These are phyloP conservation scores for Nemania sp. DNA, from an alignment of 2,329 filamentous ascomycete species.

Conservation along the genomic window DNA sequence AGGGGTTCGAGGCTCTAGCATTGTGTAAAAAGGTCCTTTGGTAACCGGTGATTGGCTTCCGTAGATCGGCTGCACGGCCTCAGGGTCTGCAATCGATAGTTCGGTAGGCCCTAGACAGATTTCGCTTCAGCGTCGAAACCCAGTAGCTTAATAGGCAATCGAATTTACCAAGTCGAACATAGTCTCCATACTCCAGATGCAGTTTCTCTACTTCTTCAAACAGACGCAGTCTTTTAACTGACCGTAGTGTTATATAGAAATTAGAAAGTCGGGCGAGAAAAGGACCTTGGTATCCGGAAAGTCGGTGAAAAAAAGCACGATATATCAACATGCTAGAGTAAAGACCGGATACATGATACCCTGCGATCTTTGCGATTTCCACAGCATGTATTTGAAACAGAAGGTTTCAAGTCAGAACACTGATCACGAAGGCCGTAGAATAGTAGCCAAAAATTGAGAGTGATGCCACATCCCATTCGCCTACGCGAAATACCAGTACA, in stretches of 20 bases:
- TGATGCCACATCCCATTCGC: conserved; percentile 11
- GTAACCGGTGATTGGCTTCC: conserved; percentile 42
- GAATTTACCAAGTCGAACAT: conserved; percentile 25
- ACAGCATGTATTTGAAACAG: background rate
- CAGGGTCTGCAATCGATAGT: conserved; percentile 37
- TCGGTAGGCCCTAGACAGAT: conserved; percentile 36
- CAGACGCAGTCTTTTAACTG: conserved; percentile 56
- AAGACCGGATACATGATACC: conserved; percentile 14
- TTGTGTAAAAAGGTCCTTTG: conserved; percentile 47
- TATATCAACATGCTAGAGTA: conserved; percentile 42
- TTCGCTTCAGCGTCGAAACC: background rate
- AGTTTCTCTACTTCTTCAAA: conserved; percentile 48
- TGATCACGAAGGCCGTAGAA: background rate
- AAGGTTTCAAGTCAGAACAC: background rate
- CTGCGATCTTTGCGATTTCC: background rate
- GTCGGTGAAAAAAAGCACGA: conserved; percentile 45
- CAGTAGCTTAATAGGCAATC: background rate
- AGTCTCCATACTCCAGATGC: conserved; percentile 57
- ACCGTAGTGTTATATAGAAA: conserved; percentile 52
- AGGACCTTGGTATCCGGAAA: conserved; percentile 47
- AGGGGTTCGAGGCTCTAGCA: conserved; percentile 35
- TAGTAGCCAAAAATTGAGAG: conserved; percentile 6
- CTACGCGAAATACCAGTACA: conserved; percentile 8
- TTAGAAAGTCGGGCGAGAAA: conserved; percentile 44
- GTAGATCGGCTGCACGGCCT: conserved; percentile 39